Conservation (phyloP, 768 basidiomycete genomes). For the Amanita fuliginea region DNA sequence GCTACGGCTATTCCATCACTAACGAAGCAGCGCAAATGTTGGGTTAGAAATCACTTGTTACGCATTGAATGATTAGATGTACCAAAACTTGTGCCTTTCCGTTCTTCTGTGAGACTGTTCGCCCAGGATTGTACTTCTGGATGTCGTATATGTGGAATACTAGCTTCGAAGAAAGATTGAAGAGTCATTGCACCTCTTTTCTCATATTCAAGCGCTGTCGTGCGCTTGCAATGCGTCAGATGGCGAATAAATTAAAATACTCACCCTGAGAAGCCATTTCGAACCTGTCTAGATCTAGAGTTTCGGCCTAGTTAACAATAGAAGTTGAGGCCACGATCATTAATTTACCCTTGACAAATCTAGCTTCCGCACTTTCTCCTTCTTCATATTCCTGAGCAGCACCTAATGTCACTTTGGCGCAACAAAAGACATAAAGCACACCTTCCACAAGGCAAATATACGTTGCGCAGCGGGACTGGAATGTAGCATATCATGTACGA, state of each 20-base stretch:
- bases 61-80: not conserved
- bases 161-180: conserved; percentile 74
- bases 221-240: not conserved
- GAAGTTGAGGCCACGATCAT: not conserved
- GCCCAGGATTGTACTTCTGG: conserved; percentile 71
- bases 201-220: conserved; percentile 66
- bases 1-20: conserved; percentile 87
- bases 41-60: too few relatives aligned
- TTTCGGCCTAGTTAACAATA: not conserved
- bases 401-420: not conserved
- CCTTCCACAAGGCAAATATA: conserved; percentile 66
- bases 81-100: conserved; percentile 13
- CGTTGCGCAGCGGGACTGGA: conserved; percentile 53
- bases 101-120: conserved; percentile 38
- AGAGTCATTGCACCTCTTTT: conserved; percentile 31
- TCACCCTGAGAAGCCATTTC: conserved; percentile 83
- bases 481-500: conserved; percentile 85
- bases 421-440: conserved; percentile 15
- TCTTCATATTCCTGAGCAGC: conserved; percentile 71
- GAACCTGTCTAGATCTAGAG: conserved; percentile 69
- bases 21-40: conserved; percentile 9
- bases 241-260: not conserved
- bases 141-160: conserved; percentile 61
- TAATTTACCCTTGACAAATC: conserved; percentile 71
- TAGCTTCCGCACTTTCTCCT: conserved; percentile 59